Base-by-base conservation (phyloP, 768 basidiomycete genomes). In the Boletus eberwhitei region DNA sequence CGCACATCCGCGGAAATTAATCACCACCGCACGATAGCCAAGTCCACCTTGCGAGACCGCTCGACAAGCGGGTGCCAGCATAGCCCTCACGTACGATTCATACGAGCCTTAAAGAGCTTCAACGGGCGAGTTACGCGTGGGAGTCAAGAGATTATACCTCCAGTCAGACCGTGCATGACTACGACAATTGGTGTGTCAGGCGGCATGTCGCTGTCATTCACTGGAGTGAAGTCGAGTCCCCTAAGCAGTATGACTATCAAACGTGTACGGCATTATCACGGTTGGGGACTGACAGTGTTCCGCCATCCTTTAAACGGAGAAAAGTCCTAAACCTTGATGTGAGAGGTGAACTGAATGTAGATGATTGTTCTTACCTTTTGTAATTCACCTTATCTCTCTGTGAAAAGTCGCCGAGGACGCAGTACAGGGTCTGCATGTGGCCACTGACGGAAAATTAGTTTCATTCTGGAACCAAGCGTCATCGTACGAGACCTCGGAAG, bases 1-100 rank as follows among this genome's bases (percentile, higher is more conserved):
- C 87, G 65, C 64, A 90, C 93, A 96, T 66, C 93, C 94, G 62
- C 95, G 83, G 73, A 89, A 95, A 73, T 96, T 97, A 67, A 95
- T 81, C 9, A 98, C 93, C 13, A 89, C 87, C 5, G 83, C 95
- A 53, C 97, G 80, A 71, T 90, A 96, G 16, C 94, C 93, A 50
- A 96, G 75, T 2, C 95, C 96, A n/a, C 90, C 92, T 62, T 88
- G 76, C 39, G 80, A 78, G 8, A 85, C 78, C 26, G 89, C 79
- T 29, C 78, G 77, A 67, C 87, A 87, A 14, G 86, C 87, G 54
- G 83, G 86, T 47, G 82, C 80, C 4, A 98, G 75, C 43, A 97
- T 79, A 29, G 89, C 85, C 58, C 93, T 79, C 41, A 97, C 90
- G 65, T 97, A 98, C 19, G 86, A 78, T 76, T 96, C 96, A 66